Evolutionary conservation across 192 early-diverging fungal species (phyloP).

Genomic region (Umbelopsis ramanniana): DNA sequence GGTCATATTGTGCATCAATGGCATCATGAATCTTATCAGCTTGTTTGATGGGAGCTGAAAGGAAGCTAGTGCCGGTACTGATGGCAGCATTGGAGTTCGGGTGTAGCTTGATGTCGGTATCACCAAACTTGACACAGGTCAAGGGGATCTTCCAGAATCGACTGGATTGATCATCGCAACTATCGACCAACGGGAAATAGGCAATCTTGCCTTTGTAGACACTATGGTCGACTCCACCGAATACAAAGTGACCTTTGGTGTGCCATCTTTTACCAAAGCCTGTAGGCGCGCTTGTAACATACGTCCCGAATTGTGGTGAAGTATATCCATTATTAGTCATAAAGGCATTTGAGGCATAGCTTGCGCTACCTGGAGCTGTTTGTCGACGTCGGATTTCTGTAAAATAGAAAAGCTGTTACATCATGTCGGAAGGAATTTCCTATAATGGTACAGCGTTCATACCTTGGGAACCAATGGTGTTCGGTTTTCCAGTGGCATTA

Average conservation of each 20-base stretch:
- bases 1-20: conserved; percentile 27
- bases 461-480: conserved; percentile 13
- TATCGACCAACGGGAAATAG: conserved; percentile 28
- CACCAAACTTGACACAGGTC: conserved; percentile 29
- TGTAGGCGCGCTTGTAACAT: background rate
- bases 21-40: conserved; percentile 30
- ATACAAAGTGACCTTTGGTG: conserved; percentile 31
- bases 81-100: conserved; percentile 27
- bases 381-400: conserved; percentile 15
- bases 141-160: conserved; percentile 35
- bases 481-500: conserved; percentile 23
- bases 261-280: conserved; percentile 28
- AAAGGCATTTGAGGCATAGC: conserved; percentile 31
- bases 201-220: conserved; percentile 34
- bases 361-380: conserved; percentile 24
- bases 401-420: background rate
- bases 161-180: conserved; percentile 25
- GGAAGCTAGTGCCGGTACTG: conserved; percentile 32
- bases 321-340: conserved; percentile 11
- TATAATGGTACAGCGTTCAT: background rate
- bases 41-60: conserved; percentile 28
- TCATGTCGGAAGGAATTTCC: background rate
- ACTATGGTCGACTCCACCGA: conserved; percentile 36
- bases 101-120: conserved; percentile 30
- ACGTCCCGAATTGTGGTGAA: conserved; percentile 32